Evolutionary conservation across 345 rosid genomes (phyloP).

Genomic region (Melaleuca alternifolia): DNA sequence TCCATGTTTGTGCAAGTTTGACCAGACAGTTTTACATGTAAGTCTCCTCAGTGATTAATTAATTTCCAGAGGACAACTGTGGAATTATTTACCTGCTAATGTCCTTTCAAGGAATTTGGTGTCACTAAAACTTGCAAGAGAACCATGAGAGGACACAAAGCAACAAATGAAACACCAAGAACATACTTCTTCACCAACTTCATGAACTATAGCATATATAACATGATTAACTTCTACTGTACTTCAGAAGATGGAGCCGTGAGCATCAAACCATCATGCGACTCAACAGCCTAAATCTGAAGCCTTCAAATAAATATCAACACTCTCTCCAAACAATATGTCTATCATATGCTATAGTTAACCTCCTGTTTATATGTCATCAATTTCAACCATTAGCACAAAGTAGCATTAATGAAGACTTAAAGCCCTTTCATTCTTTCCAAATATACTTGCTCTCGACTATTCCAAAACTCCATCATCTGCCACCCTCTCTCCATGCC

Average conservation of each 20-base stretch:
- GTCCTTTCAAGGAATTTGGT: background rate
- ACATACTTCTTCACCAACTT: background rate
- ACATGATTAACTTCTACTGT: background rate
- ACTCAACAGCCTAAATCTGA: background rate
- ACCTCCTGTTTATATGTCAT: background rate
- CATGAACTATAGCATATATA: background rate
- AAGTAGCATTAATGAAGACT: background rate
- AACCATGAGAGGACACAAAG: background rate
- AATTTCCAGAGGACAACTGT: background rate
- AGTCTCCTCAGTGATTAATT: background rate
- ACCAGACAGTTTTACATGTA: background rate
- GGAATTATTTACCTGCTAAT: background rate
- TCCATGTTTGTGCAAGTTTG: background rate
- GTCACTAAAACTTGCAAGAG: background rate
- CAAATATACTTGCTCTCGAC: background rate
- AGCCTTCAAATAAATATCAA: background rate
- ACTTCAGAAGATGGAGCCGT: background rate
- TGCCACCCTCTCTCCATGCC: background rate
- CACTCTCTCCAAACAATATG: background rate
- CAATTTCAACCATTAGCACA: background rate
- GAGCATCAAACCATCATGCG: background rate
- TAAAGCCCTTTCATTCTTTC: background rate
- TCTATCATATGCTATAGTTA: background rate
- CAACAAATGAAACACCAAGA: background rate
- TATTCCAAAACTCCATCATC: background rate